phyloP scores from a whole-genome alignment of 2,329 filamentous ascomycete genomes.

The Aureobasidium sp. region DNA sequence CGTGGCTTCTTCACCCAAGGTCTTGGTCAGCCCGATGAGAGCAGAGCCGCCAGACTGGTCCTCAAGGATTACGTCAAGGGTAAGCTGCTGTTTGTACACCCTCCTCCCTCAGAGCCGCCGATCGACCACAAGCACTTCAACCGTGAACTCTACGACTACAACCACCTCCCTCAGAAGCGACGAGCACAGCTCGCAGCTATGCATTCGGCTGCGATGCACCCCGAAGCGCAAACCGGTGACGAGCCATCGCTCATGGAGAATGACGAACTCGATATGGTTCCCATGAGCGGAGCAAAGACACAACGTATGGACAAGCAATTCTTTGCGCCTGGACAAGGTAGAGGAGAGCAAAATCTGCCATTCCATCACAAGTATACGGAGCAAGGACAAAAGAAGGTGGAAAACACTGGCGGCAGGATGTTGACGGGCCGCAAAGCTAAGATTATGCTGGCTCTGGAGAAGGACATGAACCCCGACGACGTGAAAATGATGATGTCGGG shows the following conservation, averaged over 20 bases:
- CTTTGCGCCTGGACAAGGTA: slow-evolving; percentile 61
- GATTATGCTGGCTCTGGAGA: slow-evolving; percentile 74
- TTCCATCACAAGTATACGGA: slow-evolving; percentile 87
- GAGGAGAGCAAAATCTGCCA: slow-evolving; percentile 63
- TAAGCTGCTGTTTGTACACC: slow-evolving; percentile 86
- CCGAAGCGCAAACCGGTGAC: slow-evolving; percentile 7
- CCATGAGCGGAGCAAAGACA: slow-evolving; percentile 59
- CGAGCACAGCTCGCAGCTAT: slow-evolving; percentile 54
- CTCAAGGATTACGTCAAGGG: slow-evolving; percentile 97
- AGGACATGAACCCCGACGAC: slow-evolving; percentile 66
- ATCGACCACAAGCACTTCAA: slow-evolving; percentile 77
- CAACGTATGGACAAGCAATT: slow-evolving; percentile 78
- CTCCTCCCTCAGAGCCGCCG: slow-evolving; percentile 61
- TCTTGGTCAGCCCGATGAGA: slow-evolving; percentile 86
- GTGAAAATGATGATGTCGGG: slow-evolving; percentile 34
- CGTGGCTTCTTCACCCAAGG: slow-evolving; percentile 87
- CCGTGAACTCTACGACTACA: slow-evolving; percentile 74
- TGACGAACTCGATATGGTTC: slow-evolving; percentile 43
- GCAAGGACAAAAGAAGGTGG: slow-evolving; percentile 52
- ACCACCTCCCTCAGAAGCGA: slow-evolving; percentile 75
- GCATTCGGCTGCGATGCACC: slow-evolving; percentile 26
- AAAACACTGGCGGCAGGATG: slow-evolving; percentile 50
- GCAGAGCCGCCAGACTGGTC: slow-evolving; percentile 78
- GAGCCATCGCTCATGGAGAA: slow-evolving; percentile 37
- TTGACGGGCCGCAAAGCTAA: slow-evolving; percentile 77